Evolutionary conservation across 345 rosid genomes (phyloP), one percentile per base, ranked within the genome.

Genomic region (thale cress (Arabidopsis thaliana)): DNA sequence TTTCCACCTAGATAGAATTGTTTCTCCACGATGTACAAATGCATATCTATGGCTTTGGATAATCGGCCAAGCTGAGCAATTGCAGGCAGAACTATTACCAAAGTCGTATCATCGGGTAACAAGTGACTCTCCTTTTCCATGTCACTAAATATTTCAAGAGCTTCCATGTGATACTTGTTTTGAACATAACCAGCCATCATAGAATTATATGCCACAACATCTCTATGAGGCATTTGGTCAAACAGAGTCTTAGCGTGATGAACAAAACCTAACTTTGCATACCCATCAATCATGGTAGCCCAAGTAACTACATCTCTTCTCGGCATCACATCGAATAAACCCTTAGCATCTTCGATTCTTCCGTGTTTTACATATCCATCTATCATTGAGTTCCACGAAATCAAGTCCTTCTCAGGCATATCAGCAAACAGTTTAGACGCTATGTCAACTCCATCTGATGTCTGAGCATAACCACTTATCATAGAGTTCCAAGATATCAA

Each of bases 401-500:
- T 82, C 72, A 84, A 84, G 42, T 88, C 85, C 71, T 82, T 84
- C n/a, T 65, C 79, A 0, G 90, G 84, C 93, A 86, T 88, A 53
- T 74, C 72, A 71, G 62, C 80, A 30, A 91, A 88, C 75, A 88
- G 36, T 16, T 83, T 65, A 74, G 76, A 66, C 13, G 92, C 90
- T 36, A 69, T 2, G 33, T 62, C 23, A 48, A 87, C 65, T 6
- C 88, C 85, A 11, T 80, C 80, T 52, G 60, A 72, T 12, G 14
- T 60, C 33, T 78, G 83, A 23, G 78, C 81, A 37, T 75, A 81
- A 2, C 91, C 97, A 7, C 83, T 71, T n/a, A 91, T 70, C 81
- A 91, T 78, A n/a, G 82, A 84, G 77, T 88, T 88, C 97, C 91
- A 91, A 22, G 91, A 58, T 23, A 85, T 82, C 68, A 85, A 49